Evolutionary conservation across 2,329 filamentous ascomycete genomes (phyloP).

Genomic region (Colletotrichum camelliae): DNA sequence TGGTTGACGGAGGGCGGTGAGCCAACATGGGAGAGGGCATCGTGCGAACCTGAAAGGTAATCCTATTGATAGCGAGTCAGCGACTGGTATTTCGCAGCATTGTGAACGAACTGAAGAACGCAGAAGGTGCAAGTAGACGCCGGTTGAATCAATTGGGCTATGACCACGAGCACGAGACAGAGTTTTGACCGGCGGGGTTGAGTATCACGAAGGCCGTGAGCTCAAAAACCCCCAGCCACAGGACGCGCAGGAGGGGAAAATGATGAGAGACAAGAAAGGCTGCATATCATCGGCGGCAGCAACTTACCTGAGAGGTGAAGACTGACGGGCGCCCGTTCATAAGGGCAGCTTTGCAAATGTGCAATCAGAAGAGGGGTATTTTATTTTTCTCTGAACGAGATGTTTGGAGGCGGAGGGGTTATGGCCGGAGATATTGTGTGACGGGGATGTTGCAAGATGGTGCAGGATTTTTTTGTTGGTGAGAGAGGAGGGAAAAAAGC

Average conservation of each 20-base stretch:
- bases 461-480: constrained; percentile 1
- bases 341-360: constrained; percentile 65
- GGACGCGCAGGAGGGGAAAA: not conserved
- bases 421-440: constrained; percentile 16
- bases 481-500: constrained; percentile 22
- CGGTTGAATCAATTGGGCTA: not conserved
- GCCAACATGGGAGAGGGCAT: constrained; percentile 34
- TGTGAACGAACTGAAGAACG: not conserved
- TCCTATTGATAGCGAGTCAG: constrained; percentile 61
- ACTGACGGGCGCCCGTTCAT: constrained; percentile 86
- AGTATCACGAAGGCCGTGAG: constrained; percentile 11
- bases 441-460: constrained; percentile 8
- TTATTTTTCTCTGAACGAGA: constrained; percentile 20
- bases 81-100: constrained; percentile 23
- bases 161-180: constrained; percentile 5
- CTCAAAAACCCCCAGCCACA: not conserved
- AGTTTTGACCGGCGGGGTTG: constrained; percentile 12
- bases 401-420: constrained; percentile 3
- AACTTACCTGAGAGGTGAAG: constrained; percentile 84
- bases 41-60: constrained; percentile 74
- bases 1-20: constrained; percentile 40
- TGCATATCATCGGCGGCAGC: not conserved
- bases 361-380: constrained; percentile 31
- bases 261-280: not conserved
- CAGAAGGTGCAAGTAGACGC: not conserved